These are phyloP conservation scores for Trametes sanguinea DNA, from an alignment of 768 basidiomycete species.

Conservation along the genomic window DNA sequence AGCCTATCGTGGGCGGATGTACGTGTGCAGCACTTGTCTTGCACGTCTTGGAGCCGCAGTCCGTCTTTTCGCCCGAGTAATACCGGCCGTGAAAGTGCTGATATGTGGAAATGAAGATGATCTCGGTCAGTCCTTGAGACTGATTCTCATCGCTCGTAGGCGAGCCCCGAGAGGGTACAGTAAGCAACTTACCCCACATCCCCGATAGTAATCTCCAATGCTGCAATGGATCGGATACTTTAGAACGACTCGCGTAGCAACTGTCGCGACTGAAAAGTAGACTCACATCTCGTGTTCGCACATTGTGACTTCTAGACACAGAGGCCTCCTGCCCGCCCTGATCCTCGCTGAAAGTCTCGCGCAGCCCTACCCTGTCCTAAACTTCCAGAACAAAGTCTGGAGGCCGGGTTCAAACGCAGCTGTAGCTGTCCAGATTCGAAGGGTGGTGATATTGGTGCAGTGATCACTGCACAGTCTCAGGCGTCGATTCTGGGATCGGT, in stretches of 20 bases:
- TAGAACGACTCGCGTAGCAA: not conserved
- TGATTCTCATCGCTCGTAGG: too few relatives aligned
- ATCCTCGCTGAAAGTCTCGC: not conserved
- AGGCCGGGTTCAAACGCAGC: too few relatives aligned
- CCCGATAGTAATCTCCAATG: constrained; percentile 24
- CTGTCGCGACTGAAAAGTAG: not conserved
- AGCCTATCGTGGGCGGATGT: constrained; percentile 13
- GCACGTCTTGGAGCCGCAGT: constrained; percentile 18
- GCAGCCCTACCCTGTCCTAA: too few relatives aligned
- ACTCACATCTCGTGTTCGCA: constrained; percentile 24
- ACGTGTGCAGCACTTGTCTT: constrained; percentile 23
- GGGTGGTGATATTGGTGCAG: too few relatives aligned
- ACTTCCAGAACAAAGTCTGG: too few relatives aligned
- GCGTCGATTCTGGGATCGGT: too few relatives aligned
- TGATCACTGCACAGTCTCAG: too few relatives aligned
- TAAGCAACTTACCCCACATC: constrained; percentile 18
- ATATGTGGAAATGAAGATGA: too few relatives aligned
- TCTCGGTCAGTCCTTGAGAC: not conserved
- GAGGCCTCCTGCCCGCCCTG: not conserved
- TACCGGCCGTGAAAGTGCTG: constrained; percentile 26
- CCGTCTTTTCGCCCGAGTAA: constrained; percentile 18
- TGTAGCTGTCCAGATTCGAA: too few relatives aligned
- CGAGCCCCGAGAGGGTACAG: not conserved
- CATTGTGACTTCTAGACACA: not conserved
- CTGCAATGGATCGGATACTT: not conserved